Percentiles rank a stretch among this genome's conserved stretches.
Evolutionary conservation across 441 rosid genomes (phyloP).

Genomic region (Oxalis stricta): DNA sequence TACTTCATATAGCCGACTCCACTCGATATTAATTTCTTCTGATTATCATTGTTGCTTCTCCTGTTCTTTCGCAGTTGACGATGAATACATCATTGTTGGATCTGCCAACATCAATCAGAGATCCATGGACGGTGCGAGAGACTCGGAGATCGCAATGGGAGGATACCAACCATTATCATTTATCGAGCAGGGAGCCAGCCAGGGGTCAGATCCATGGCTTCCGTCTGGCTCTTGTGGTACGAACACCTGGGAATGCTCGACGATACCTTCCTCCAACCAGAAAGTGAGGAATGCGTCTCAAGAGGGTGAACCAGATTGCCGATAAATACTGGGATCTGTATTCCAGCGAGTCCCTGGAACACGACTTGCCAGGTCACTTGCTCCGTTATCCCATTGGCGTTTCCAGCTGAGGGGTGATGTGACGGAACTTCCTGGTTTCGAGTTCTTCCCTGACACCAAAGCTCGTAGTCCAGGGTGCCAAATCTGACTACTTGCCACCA

Average conservation of each 20-base stretch:
- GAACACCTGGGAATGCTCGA: slow-evolving; percentile 95
- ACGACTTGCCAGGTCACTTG: slow-evolving; percentile 86
- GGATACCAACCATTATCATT: slow-evolving; percentile 86
- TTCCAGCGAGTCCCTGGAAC: slow-evolving; percentile 70
- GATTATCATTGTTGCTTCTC: neutral
- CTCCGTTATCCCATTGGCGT: slow-evolving; percentile 83
- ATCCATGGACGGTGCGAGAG: slow-evolving; percentile 98
- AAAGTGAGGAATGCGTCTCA: slow-evolving; percentile 46
- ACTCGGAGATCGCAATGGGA: slow-evolving; percentile 98
- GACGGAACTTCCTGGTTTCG: slow-evolving; percentile 54
- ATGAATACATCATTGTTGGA: slow-evolving; percentile 82
- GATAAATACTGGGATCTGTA: slow-evolving; percentile 89
- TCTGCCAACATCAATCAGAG: slow-evolving; percentile 98
- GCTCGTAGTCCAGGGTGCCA: slow-evolving; percentile 74
- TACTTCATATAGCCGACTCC: neutral
- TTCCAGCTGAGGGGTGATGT: slow-evolving; percentile 51
- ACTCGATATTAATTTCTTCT: neutral
- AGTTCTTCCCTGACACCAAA: slow-evolving; percentile 86
- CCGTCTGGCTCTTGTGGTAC: slow-evolving; percentile 90
- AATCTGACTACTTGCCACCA: slow-evolving; percentile 87
- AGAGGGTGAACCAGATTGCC: slow-evolving; percentile 62
- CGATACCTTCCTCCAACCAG: slow-evolving; percentile 67
- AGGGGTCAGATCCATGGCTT: slow-evolving; percentile 94
- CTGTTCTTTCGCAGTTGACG: slow-evolving; percentile 67
- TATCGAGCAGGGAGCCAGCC: slow-evolving; percentile 71